Evolutionary conservation across 1,284 basidiomycete species (phyloP).

Genomic region (Takashimella tepidaria): DNA sequence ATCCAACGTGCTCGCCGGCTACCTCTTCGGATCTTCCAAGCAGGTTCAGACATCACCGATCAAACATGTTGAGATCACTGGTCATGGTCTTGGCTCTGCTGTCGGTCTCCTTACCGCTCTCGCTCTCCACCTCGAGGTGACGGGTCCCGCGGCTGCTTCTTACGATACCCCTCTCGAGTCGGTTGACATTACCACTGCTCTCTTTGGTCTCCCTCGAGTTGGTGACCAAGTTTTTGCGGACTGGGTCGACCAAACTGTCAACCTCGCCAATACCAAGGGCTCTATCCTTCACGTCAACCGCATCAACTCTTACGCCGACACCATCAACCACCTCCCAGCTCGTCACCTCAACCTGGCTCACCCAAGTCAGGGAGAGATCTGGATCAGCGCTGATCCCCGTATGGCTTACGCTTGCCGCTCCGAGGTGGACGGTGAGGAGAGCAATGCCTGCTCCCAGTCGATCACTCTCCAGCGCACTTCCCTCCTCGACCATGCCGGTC

Average conservation of each 20-base stretch:
- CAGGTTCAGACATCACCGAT: not conserved
- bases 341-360: conserved; percentile 23
- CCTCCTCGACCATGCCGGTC: conserved; percentile 27
- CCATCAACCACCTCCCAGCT: conserved; percentile 27
- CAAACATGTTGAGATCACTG: conserved; percentile 22
- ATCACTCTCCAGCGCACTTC: conserved; percentile 20
- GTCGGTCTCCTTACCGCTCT: conserved; percentile 24
- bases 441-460: conserved; percentile 12
- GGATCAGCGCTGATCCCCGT: conserved; percentile 27
- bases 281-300: conserved; percentile 12
- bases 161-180: conserved; percentile 10
- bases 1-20: not conserved
- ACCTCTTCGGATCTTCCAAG: not conserved
- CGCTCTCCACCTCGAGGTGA: conserved; percentile 20
- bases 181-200: conserved; percentile 18
- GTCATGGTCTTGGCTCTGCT: conserved; percentile 30
- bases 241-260: conserved; percentile 17
- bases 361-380: conserved; percentile 21
- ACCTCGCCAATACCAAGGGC: conserved; percentile 3
- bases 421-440: conserved; percentile 10
- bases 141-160: conserved; percentile 6
- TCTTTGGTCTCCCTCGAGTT: conserved; percentile 27
- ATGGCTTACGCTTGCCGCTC: conserved; percentile 16
- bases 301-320: conserved; percentile 26
- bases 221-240: conserved; percentile 23